phyloP scores from a whole-genome alignment of 1,284 basidiomycete species.

The Pisolithus thermaeus region DNA sequence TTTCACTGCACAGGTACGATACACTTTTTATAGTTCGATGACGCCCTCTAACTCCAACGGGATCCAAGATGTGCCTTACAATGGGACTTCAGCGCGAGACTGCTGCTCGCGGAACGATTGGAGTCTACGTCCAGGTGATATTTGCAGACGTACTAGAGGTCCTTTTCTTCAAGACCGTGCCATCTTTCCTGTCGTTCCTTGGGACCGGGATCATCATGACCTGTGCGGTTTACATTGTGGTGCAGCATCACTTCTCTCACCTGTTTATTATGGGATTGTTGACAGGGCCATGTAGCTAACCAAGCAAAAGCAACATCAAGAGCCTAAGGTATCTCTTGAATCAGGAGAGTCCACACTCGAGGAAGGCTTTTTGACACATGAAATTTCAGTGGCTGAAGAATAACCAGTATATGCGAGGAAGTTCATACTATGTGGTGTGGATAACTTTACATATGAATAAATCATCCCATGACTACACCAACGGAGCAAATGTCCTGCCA shows the following conservation, averaged over 20 bases:
- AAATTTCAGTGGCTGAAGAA: too few relatives aligned
- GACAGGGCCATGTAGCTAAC: too few relatives aligned
- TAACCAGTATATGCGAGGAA: too few relatives aligned
- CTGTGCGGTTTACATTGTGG: conserved; percentile 10
- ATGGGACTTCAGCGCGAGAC: conserved; percentile 12
- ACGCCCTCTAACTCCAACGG: too few relatives aligned
- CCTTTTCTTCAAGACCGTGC: conserved; percentile 13
- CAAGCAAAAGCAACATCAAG: too few relatives aligned
- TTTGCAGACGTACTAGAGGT: conserved; percentile 13
- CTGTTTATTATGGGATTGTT: neutral
- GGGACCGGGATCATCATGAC: conserved; percentile 11
- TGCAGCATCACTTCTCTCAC: neutral
- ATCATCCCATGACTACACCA: too few relatives aligned
- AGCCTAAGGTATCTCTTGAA: too few relatives aligned
- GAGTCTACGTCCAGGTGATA: conserved; percentile 13
- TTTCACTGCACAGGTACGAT: conserved; percentile 38
- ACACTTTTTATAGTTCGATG: neutral
- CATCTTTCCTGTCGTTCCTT: conserved; percentile 8
- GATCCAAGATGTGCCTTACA: conserved; percentile 6
- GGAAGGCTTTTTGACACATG: too few relatives aligned
- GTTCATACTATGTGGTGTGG: too few relatives aligned
- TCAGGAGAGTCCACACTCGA: too few relatives aligned
- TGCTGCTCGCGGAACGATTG: conserved; percentile 14
- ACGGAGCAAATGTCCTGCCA: too few relatives aligned
- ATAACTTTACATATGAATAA: too few relatives aligned